These are phyloP conservation scores for Coniochaeta ligniaria DNA, from an alignment of 2,329 filamentous ascomycete genomes.

Conservation along the genomic window DNA sequence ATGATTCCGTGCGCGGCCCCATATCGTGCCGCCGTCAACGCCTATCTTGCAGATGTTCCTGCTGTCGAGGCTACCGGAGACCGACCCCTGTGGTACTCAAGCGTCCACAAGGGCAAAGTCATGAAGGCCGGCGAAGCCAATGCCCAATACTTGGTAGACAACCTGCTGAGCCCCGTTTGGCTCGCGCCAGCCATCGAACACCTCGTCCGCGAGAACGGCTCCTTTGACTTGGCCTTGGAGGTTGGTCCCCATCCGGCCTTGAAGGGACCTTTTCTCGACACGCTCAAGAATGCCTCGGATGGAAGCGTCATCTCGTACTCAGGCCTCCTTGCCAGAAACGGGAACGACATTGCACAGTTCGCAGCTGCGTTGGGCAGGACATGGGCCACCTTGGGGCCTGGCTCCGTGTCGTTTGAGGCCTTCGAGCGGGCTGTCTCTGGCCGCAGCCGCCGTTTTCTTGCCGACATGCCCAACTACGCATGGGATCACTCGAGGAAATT, in stretches of 20 bases:
- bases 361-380: too few relatives aligned
- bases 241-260: conserved; percentile 11
- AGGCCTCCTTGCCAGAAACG: not conserved
- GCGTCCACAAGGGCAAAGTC: not conserved
- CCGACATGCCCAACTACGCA: conserved; percentile 7
- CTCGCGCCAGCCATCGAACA: conserved; percentile 5
- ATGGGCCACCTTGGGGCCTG: too few relatives aligned
- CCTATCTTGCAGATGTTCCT: not conserved
- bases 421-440: too few relatives aligned
- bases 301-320: not conserved
- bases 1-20: conserved; percentile 17
- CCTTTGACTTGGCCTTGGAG: conserved; percentile 7
- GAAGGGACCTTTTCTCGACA: conserved; percentile 2
- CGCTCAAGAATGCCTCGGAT: not conserved
- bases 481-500: conserved; percentile 6
- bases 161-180: conserved; percentile 6
- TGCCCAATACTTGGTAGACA: conserved; percentile 8
- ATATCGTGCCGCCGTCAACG: not conserved
- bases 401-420: too few relatives aligned
- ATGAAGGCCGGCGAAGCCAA: not conserved
- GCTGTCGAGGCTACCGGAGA: too few relatives aligned
- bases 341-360: not conserved
- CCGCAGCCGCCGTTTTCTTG: too few relatives aligned
- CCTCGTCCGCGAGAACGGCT: not conserved
- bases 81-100: conserved; percentile 8